Base-by-base conservation (phyloP, 1,284 basidiomycete species). In the Cryptococcus floricola region DNA sequence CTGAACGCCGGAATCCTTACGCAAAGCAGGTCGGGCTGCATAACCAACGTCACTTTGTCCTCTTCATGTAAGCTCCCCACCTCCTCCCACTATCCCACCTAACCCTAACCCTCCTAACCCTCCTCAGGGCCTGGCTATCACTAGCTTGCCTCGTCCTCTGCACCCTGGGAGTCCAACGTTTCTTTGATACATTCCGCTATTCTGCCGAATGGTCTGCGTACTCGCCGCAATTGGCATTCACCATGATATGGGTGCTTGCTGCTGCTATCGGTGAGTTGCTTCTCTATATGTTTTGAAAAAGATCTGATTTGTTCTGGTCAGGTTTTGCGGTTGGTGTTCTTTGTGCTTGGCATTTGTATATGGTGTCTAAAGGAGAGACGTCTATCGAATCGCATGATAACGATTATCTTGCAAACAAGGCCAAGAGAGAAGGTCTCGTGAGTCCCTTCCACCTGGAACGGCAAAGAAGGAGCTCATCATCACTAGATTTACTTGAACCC, bases 11-110 rank as follows among this genome's bases (percentile, higher is more conserved):
- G 14, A 39, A 27, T 28, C 48, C 39, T 54, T 48, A 56, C 39
- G 27, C 37, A n/a, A 9, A 18, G 46, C 57, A 77, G 76, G 81
- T 98, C 25, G 95, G 96, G 2, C 74, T 98, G 7, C 82, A 95
- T 71, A 98, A 98, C 70, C 94, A 98, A 74, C 84, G 95, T 0
- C 91, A 98, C 77, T 98, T 98, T 68, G 83, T 96, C 37, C 80
- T 98, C 38, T 98, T 98, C 82, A 87, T 98, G 91, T 89, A 58
- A 52, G 84, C 77, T 25, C 14, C 13, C 2, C 37, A 39, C 16
- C 13, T 25, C 8, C 14, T 2, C 19, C 12, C 8, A 42, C 19
- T 3, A 42, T 14, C 18, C 37, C 28, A 8, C 41, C 34, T 50
- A 23, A 55, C 54, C 45, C 55, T 58, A n/a, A n/a, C n/a, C n/a